Evolutionary conservation across 306 rosid species (phyloP).

Genomic region (Neltuma alba): DNA sequence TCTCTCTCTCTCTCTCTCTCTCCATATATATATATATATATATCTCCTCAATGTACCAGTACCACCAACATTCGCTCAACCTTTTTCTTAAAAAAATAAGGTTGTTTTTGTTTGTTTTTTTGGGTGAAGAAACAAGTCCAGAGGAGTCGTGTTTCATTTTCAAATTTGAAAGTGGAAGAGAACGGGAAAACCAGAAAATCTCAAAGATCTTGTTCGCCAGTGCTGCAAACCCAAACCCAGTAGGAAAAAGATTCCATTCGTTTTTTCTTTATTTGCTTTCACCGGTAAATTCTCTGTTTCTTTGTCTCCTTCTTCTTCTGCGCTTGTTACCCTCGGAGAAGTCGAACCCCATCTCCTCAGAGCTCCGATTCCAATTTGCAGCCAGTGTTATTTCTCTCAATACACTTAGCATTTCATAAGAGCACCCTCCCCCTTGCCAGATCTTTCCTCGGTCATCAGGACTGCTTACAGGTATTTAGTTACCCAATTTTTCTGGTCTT

Average conservation of each 20-base stretch:
- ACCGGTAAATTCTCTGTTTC: slow-evolving; percentile 18
- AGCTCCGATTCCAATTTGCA: slow-evolving; percentile 23
- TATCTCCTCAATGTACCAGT: not conserved
- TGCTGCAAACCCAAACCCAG: slow-evolving; percentile 26
- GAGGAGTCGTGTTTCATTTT: not conserved
- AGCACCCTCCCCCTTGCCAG: slow-evolving; percentile 35
- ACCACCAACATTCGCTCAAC: not conserved
- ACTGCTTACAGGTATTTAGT: slow-evolving; percentile 42
- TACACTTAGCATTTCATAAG: slow-evolving; percentile 30
- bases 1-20: too few relatives aligned
- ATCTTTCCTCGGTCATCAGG: slow-evolving; percentile 45
- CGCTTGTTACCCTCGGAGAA: slow-evolving; percentile 15
- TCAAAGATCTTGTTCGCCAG: slow-evolving; percentile 37
- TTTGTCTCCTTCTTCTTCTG: not conserved
- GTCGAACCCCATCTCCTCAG: slow-evolving; percentile 6
- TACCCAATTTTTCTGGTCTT: not conserved
- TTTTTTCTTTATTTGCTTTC: slow-evolving; percentile 1
- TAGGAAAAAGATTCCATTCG: slow-evolving; percentile 6
- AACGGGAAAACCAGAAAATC: slow-evolving; percentile 11
- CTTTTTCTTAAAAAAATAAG: not conserved
- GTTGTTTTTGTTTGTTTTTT: not conserved
- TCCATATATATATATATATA: not conserved
- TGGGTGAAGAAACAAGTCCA: not conserved
- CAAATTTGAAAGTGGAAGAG: slow-evolving; percentile 16
- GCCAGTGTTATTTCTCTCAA: slow-evolving; percentile 36